A percentile compares a stretch with the other conserved stretches of the same genome.
These are phyloP conservation scores for Pachysandra terminalis DNA, from an alignment of 164 flowering plant genomes.

Conservation along the genomic window DNA sequence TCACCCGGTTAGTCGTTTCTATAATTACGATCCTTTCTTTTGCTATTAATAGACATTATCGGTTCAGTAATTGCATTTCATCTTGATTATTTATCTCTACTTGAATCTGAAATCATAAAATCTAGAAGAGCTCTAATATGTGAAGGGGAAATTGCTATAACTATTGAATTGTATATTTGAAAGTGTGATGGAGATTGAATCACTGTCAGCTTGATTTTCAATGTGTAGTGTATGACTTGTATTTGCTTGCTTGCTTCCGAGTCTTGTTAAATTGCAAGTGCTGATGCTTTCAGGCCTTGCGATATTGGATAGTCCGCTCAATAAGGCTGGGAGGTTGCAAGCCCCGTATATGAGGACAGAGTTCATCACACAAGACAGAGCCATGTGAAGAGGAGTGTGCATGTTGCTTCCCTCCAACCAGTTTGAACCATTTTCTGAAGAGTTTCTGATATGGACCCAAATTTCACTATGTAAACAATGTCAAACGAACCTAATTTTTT, in stretches of 20 bases:
- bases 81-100: too few species aligned
- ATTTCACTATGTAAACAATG: too few species aligned
- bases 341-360: conserved; percentile 85
- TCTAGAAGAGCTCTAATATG: too few species aligned
- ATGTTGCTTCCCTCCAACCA: too few species aligned
- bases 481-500: too few species aligned
- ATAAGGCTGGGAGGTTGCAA: conserved; percentile 71
- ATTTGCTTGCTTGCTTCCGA: not conserved
- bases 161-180: conserved; percentile 52
- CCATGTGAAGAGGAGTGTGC: conserved; percentile 51
- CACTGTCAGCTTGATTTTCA: not conserved
- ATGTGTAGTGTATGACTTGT: not conserved
- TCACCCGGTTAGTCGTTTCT: conserved; percentile 78
- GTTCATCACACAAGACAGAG: conserved; percentile 40
- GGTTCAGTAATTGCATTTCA: too few species aligned
- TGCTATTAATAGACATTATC: too few species aligned
- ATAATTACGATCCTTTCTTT: too few species aligned
- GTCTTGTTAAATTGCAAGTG: not conserved
- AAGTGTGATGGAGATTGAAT: not conserved
- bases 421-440: conserved; percentile 56
- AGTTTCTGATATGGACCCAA: too few species aligned
- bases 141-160: too few species aligned
- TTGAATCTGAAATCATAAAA: too few species aligned
- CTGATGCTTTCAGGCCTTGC: conserved; percentile 55
- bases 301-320: conserved; percentile 78